Evolutionary conservation across 768 basidiomycete genomes (phyloP).

Genomic region (Astraeus odoratus): DNA sequence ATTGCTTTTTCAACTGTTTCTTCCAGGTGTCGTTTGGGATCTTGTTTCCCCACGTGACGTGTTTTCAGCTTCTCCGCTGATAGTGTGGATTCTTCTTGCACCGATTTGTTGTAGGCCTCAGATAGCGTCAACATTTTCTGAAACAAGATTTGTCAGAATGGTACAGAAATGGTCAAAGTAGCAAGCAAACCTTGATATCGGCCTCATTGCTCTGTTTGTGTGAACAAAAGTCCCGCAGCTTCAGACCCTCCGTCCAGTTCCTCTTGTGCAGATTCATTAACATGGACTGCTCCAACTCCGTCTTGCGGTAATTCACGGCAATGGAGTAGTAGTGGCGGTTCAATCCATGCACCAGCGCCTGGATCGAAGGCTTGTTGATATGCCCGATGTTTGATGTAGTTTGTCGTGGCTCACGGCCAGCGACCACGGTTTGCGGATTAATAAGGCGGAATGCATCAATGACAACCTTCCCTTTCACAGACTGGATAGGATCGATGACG

Average conservation of each 20-base stretch:
- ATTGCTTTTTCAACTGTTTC: slow-evolving; percentile 98
- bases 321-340: slow-evolving; percentile 99
- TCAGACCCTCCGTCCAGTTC: slow-evolving; percentile 98
- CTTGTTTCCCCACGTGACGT: slow-evolving; percentile 94
- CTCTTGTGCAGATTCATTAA: slow-evolving; percentile 98
- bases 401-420: slow-evolving; percentile 92
- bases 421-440: slow-evolving; percentile 81
- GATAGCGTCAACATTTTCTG: slow-evolving; percentile 84
- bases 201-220: slow-evolving; percentile 89
- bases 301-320: slow-evolving; percentile 96
- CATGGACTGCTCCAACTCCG: slow-evolving; percentile 97
- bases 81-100: slow-evolving; percentile 96
- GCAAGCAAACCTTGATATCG: slow-evolving; percentile 76
- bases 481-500: slow-evolving; percentile 97
- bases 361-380: slow-evolving; percentile 98
- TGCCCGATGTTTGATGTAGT: slow-evolving; percentile 98
- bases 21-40: slow-evolving; percentile 96
- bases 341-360: slow-evolving; percentile 94
- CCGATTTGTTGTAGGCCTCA: slow-evolving; percentile 93
- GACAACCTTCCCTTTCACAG: slow-evolving; percentile 97
- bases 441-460: slow-evolving; percentile 99
- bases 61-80: slow-evolving; percentile 92
- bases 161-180: slow-evolving; percentile 11
- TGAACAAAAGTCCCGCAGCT: slow-evolving; percentile 80
- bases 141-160: slow-evolving; percentile 13